Conservation (phyloP, 805 yeast species). For the Zygosaccharomyces siamensis region DNA sequence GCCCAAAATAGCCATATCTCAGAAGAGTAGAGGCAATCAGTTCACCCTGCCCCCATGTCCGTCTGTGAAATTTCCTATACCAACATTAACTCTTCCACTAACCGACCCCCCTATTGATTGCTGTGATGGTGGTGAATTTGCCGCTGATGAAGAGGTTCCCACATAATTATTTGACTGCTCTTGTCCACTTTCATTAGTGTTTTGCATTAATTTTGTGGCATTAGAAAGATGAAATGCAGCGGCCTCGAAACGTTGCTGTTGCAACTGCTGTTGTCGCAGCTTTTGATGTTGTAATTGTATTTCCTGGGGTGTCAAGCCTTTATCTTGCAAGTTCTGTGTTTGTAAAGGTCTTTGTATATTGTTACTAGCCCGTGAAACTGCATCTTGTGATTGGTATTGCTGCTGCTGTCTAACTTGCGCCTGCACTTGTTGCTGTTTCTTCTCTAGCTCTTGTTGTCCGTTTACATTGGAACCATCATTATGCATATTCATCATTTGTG, state of each 20-base stretch:
- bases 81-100: slow-evolving; percentile 26
- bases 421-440: slow-evolving; percentile 13
- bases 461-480: slow-evolving; percentile 8
- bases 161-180: slow-evolving; percentile 6
- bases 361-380: slow-evolving; percentile 1
- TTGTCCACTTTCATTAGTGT: slow-evolving; percentile 9
- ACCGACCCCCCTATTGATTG: slow-evolving; percentile 15
- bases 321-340: slow-evolving; percentile 13
- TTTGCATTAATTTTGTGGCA: slow-evolving; percentile 31
- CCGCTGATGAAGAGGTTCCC: slow-evolving; percentile 10
- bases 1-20: not conserved
- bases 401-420: slow-evolving; percentile 12
- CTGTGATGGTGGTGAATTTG: slow-evolving; percentile 6
- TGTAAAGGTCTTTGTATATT: slow-evolving; percentile 2
- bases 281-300: slow-evolving; percentile 34
- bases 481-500: slow-evolving; percentile 25
- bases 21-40: not conserved
- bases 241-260: slow-evolving; percentile 33
- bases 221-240: slow-evolving; percentile 33
- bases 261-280: slow-evolving; percentile 33
- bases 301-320: slow-evolving; percentile 33
- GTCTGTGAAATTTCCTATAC: slow-evolving; percentile 21
- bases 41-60: slow-evolving; percentile 17
- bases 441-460: slow-evolving; percentile 25
- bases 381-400: slow-evolving; percentile 8